Base-by-base conservation (phyloP, 2,329 filamentous ascomycete species). In the Cordyceps cicadae region DNA sequence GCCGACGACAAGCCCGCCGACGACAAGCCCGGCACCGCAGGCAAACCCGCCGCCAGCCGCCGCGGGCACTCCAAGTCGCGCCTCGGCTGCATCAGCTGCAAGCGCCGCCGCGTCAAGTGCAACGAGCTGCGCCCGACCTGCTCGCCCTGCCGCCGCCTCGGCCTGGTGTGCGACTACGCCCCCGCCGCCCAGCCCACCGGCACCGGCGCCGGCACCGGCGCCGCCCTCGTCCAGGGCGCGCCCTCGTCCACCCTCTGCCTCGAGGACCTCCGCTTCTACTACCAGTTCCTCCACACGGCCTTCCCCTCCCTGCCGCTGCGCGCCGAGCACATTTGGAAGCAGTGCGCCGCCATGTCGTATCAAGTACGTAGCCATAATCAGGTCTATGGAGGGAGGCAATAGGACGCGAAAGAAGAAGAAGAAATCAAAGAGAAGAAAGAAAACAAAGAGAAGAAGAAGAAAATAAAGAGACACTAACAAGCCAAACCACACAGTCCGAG, bases 221-320 rank as follows among this genome's bases (percentile, higher is more conserved):
- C 60, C 68, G 71, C 19, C 45, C 19, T n/a, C 37, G 48, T 26
- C 60, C 6, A 58, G 57, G 60, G 5, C 41, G 63, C 34, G 34
- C 58, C 8, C 45, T 43, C 64, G 24, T 62, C 65, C 24, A 55
- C 50, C 17, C 76, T 78, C 62, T 70, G 68, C 34, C 66, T 75
- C 17, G 70, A 77, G 51, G 79, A 81, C 63, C 72, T 82, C 67
- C 71, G 76, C 14, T 79, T 80, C 64, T 81, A 80, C 63, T 77
- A 80, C 62, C 78, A 80, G 62, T 81, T 81, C 62, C 64, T 81
- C n/a, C 69, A 76, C 1, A 67, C 72, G 1, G 78, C 77, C 3
- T 73, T 72, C 50, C 74, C 73, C 0, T 71, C 73, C 1, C 58
- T 75, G 9, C 74, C 74, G 7, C 63, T 76, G 2, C 63, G 65